These are phyloP conservation scores for Sporothrix curviconia DNA, from an alignment of 2,329 filamentous ascomycete species.

Conservation along the genomic window DNA sequence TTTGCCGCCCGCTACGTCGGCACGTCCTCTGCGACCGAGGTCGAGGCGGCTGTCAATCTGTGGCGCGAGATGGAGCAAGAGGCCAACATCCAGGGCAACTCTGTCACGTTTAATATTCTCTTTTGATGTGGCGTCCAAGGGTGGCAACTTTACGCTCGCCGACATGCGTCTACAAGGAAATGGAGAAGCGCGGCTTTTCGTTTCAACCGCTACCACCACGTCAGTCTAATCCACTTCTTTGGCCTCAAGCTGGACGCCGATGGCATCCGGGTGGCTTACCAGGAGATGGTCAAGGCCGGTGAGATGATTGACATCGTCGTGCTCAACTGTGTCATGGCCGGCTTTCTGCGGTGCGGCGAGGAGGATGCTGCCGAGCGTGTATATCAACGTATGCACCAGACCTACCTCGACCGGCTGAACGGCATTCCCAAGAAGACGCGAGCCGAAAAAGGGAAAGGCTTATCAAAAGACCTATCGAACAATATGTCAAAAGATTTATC, in stretches of 20 bases:
- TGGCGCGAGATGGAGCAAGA: conserved; percentile 87
- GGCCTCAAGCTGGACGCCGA: conserved; percentile 68
- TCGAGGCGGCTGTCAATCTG: conserved; percentile 63
- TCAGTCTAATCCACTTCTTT: conserved; percentile 76
- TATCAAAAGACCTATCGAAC: too few relatives aligned
- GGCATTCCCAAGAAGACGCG: background rate
- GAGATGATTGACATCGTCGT: conserved; percentile 84
- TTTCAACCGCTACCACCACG: conserved; percentile 73
- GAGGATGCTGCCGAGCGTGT: conserved; percentile 69
- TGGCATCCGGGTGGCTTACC: conserved; percentile 70
- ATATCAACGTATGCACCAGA: conserved; percentile 74
- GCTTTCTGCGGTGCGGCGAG: conserved; percentile 71
- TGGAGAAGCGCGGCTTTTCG: conserved; percentile 61
- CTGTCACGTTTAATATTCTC: conserved; percentile 90
- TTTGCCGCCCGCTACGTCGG: conserved; percentile 69
- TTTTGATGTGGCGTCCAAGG: conserved; percentile 80
- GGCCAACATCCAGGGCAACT: conserved; percentile 57
- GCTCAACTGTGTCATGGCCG: conserved; percentile 78
- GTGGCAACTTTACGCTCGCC: conserved; percentile 74
- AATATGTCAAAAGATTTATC: too few relatives aligned
- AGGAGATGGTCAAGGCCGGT: conserved; percentile 72
- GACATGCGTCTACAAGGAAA: conserved; percentile 80
- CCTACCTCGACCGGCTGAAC: conserved; percentile 31
- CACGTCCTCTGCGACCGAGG: conserved; percentile 49
- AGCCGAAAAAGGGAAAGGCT: background rate